Evolutionary conservation across 139 green algal genomes (phyloP).

Genomic region (Tetratostichococcus sp.): DNA sequence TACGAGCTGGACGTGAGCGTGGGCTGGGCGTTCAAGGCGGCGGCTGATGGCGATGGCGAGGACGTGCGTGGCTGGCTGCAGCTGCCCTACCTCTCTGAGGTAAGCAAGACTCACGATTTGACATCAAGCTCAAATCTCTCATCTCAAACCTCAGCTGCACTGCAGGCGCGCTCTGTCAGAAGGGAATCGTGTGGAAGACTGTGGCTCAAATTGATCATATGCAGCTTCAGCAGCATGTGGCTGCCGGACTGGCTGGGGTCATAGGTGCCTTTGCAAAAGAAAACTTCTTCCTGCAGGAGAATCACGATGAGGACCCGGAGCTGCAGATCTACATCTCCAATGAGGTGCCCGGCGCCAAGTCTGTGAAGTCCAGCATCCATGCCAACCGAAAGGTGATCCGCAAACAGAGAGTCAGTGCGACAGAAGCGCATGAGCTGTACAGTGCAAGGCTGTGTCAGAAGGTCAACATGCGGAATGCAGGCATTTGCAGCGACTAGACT

Average conservation of each 20-base stretch:
- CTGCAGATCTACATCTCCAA: constrained; percentile 25
- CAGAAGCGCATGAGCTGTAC: too few species aligned
- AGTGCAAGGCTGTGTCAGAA: too few species aligned
- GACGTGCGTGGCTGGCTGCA: constrained; percentile 8
- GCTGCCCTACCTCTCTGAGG: constrained; percentile 39
- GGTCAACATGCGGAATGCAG: too few species aligned
- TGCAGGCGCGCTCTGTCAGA: too few species aligned
- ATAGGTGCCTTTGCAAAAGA: too few species aligned
- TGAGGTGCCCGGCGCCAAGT: neutral
- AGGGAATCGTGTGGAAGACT: too few species aligned
- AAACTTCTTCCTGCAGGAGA: constrained; percentile 62
- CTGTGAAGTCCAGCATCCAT: constrained; percentile 42
- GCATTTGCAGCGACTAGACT: too few species aligned
- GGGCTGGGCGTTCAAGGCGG: constrained; percentile 47
- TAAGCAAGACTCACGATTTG: neutral
- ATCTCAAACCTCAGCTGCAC: constrained; percentile 3
- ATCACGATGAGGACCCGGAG: constrained; percentile 86
- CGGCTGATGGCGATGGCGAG: neutral
- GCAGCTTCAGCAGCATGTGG: too few species aligned
- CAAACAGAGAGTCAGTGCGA: too few species aligned
- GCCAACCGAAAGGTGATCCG: constrained; percentile 33
- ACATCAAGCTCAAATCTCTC: too few species aligned
- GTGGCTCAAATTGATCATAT: too few species aligned
- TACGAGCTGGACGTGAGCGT: constrained; percentile 81
- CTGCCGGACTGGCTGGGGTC: too few species aligned